Conservation (phyloP, 805 yeast genomes). For the Yarrowia porcina region DNA sequence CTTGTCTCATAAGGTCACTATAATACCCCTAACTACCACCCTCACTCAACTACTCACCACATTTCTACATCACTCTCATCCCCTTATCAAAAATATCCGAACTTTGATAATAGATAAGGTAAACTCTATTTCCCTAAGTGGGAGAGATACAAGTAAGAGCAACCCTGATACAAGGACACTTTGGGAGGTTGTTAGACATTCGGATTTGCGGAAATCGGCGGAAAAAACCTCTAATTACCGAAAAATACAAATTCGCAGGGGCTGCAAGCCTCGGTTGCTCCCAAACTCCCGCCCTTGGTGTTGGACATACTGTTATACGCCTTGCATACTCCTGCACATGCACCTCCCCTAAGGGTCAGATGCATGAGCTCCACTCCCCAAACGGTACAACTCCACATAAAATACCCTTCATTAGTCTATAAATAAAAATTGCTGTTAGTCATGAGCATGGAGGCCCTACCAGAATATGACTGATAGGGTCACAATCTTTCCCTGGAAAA, state of each 20-base stretch:
- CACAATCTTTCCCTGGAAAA: neutral
- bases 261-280: too few species aligned
- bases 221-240: too few species aligned
- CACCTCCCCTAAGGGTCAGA: neutral
- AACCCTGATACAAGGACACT: neutral
- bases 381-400: too few species aligned
- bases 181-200: neutral
- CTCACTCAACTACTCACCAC: too few species aligned
- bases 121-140: neutral
- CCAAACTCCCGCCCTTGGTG: neutral
- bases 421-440: neutral
- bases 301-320: neutral
- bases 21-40: too few species aligned
- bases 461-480: too few species aligned
- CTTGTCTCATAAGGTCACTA: too few species aligned
- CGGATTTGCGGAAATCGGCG: too few species aligned
- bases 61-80: neutral
- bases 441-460: too few species aligned
- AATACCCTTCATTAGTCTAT: slow-evolving; percentile 5
- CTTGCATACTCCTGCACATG: neutral
- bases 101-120: slow-evolving; percentile 14
- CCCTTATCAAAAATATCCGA: neutral
- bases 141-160: neutral
- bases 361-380: too few species aligned
- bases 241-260: too few species aligned